Percentiles rank a stretch among this genome's conserved stretches.
Conservation (phyloP, 176 grass and related monocot genomes). For the Musa itinerans region DNA sequence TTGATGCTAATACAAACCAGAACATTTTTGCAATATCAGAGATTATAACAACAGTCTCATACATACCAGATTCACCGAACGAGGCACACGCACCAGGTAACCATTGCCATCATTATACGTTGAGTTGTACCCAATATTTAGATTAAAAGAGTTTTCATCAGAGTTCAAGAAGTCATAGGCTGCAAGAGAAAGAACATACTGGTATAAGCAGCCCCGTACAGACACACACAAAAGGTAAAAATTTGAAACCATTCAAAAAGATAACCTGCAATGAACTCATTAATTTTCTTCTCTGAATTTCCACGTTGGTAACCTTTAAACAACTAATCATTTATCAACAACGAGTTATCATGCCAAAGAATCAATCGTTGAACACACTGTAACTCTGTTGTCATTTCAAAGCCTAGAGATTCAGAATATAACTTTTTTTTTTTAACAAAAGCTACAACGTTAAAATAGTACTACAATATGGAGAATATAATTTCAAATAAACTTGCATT, state of each 20-base stretch:
- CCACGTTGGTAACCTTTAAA: slow-evolving; percentile 61
- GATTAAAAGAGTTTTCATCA: slow-evolving; percentile 40
- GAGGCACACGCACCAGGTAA: slow-evolving; percentile 54
- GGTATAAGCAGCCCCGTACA: not conserved
- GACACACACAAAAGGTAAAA: not conserved
- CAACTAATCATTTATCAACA: slow-evolving; percentile 51
- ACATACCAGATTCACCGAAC: slow-evolving; percentile 62
- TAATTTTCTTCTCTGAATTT: slow-evolving; percentile 33
- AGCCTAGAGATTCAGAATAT: slow-evolving; percentile 6
- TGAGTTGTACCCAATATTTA: slow-evolving; percentile 91
- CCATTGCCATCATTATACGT: slow-evolving; percentile 69
- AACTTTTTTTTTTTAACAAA: not conserved
- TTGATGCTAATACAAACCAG: not conserved
- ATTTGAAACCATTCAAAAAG: not conserved
- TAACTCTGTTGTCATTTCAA: slow-evolving; percentile 42
- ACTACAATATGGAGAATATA: not conserved
- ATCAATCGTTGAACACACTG: slow-evolving; percentile 56
- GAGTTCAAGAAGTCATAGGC: slow-evolving; percentile 78
- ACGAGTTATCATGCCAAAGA: slow-evolving; percentile 69
- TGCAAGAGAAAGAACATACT: slow-evolving; percentile 29
- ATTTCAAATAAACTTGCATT: not conserved
- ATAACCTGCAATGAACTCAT: slow-evolving; percentile 78
- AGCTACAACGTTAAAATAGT: not conserved
- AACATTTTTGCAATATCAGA: not conserved
- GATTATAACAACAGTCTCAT: not conserved